Evolutionary conservation across 75 land plant genomes (phyloP).

Genomic region (Adiantum capillusveneris): DNA sequence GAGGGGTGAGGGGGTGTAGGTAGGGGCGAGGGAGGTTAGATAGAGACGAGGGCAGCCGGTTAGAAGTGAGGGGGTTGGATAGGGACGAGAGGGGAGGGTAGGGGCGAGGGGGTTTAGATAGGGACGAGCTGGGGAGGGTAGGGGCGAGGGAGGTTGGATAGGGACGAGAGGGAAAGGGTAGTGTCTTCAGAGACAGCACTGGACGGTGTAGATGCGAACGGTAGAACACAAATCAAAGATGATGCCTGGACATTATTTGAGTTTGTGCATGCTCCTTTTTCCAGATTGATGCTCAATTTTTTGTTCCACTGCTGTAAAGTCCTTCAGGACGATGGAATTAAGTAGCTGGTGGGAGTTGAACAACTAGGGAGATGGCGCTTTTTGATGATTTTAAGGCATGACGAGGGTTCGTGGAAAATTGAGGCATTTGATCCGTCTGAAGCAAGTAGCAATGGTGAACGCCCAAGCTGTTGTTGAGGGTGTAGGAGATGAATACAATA

Average conservation of each 20-base stretch:
- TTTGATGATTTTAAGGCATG: slow-evolving; percentile 25
- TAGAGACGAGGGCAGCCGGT: too few relatives aligned
- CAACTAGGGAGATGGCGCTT: slow-evolving; percentile 32
- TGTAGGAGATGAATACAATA: too few relatives aligned
- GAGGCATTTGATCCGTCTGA: slow-evolving; percentile 7
- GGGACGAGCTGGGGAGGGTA: too few relatives aligned
- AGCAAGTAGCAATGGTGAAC: background rate
- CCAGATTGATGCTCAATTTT: slow-evolving; percentile 22
- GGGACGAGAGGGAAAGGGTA: too few relatives aligned
- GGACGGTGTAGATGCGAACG: slow-evolving; percentile 23
- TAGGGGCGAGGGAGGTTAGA: too few relatives aligned
- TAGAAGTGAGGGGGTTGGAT: too few relatives aligned
- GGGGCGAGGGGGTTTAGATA: too few relatives aligned
- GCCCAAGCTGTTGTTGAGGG: too few relatives aligned
- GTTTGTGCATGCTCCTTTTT: slow-evolving; percentile 23
- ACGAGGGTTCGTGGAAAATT: slow-evolving; percentile 29
- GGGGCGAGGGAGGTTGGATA: too few relatives aligned
- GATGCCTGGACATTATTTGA: slow-evolving; percentile 12
- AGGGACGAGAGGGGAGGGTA: too few relatives aligned
- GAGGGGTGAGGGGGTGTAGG: too few relatives aligned
- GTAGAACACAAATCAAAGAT: slow-evolving; percentile 15
- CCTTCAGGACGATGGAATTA: slow-evolving; percentile 23
- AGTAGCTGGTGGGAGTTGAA: slow-evolving; percentile 35
- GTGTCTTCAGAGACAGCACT: slow-evolving; percentile 8
- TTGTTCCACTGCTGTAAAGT: slow-evolving; percentile 25